phyloP scores from a whole-genome alignment of 129 eudicot genomes.

The Saposhnikovia divaricata region DNA sequence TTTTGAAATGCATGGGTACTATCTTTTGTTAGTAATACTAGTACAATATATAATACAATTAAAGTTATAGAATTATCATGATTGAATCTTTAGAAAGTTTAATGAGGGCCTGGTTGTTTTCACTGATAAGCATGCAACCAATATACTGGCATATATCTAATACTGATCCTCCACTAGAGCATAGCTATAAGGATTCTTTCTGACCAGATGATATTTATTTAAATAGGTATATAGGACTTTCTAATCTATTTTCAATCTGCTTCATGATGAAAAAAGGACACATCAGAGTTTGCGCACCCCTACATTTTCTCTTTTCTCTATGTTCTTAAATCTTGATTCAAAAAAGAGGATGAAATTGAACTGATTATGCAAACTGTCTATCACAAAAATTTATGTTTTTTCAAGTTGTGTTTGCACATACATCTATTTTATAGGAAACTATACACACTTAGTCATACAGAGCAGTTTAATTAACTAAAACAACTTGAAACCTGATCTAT shows the following conservation, averaged over 20 bases:
- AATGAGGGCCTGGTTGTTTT: not conserved
- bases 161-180: not conserved
- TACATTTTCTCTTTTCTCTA: not conserved
- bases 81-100: not conserved
- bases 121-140: constrained; percentile 5
- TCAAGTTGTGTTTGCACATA: not conserved
- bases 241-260: not conserved
- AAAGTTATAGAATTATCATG: not conserved
- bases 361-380: not conserved
- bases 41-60: not conserved
- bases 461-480: not conserved
- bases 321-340: not conserved
- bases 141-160: not conserved
- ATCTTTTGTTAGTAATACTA: not conserved
- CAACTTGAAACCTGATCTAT: too few species aligned
- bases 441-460: not conserved
- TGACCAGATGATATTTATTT: not conserved
- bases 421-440: not conserved
- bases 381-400: not conserved
- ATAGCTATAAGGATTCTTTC: not conserved
- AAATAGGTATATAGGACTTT: not conserved
- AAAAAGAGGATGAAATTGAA: not conserved
- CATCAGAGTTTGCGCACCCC: not conserved
- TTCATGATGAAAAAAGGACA: constrained; percentile 3
- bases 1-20: too few species aligned